Conservation (phyloP, 2,329 filamentous ascomycete genomes). For the Neonectria faginata region DNA sequence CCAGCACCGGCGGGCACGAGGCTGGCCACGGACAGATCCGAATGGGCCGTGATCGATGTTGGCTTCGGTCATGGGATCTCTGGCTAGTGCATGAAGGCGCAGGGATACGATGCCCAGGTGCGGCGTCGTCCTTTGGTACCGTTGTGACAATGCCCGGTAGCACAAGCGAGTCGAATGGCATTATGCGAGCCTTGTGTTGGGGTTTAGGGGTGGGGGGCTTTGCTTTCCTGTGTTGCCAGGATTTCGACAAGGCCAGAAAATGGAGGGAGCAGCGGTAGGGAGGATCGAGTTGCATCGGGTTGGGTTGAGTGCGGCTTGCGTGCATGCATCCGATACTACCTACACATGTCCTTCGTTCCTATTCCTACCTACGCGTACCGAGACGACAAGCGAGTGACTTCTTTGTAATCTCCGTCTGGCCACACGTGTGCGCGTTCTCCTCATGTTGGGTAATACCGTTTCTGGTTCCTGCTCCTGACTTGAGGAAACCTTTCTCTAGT, state of each 20-base stretch:
- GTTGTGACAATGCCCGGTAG: conserved; percentile 9
- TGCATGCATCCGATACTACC: background rate
- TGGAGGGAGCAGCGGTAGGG: background rate
- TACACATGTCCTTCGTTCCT: background rate
- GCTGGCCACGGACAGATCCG: conserved; percentile 1
- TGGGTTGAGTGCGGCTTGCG: background rate
- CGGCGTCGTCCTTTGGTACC: conserved; percentile 11
- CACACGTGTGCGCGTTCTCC: conserved; percentile 8
- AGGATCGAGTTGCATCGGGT: background rate
- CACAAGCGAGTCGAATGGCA: conserved; percentile 3
- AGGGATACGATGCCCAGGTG: conserved; percentile 15
- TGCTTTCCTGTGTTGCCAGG: background rate
- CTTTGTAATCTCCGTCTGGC: background rate
- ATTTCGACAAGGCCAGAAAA: background rate
- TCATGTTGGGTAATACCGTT: conserved; percentile 1
- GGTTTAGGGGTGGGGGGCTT: conserved; percentile 4
- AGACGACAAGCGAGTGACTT: background rate
- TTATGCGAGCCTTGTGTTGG: conserved; percentile 6
- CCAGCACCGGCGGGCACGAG: background rate
- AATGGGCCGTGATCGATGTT: conserved; percentile 1
- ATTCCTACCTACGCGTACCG: background rate
- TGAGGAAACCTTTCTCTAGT: background rate
- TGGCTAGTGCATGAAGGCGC: conserved; percentile 12
- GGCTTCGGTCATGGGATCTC: conserved; percentile 19
- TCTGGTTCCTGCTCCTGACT: background rate